Evolutionary conservation across 805 yeast genomes (phyloP).

Genomic region (Yarrowia keelungensis): DNA sequence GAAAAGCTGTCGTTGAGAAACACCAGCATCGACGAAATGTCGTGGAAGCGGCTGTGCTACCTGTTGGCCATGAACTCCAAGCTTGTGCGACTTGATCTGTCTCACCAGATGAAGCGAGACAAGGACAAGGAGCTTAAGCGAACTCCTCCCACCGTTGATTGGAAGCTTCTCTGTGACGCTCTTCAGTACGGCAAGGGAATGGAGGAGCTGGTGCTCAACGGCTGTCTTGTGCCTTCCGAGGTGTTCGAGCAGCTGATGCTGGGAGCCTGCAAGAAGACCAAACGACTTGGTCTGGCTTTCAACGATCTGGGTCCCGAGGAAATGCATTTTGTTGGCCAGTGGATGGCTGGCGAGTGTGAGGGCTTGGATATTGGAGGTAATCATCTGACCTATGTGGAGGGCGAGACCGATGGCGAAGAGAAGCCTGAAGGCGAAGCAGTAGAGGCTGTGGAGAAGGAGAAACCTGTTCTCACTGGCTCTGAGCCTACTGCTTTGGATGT

Average conservation of each 20-base stretch:
- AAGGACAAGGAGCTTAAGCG: conserved; percentile 31
- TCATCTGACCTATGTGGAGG: conserved; percentile 52
- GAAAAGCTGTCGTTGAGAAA: conserved; percentile 80
- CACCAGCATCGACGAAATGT: conserved; percentile 70
- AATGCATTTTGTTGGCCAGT: conserved; percentile 60
- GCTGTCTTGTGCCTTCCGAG: conserved; percentile 63
- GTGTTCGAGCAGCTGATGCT: conserved; percentile 64
- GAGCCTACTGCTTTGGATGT: conserved; percentile 45
- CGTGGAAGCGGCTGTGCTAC: conserved; percentile 83
- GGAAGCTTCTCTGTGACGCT: conserved; percentile 78
- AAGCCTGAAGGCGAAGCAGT: not conserved
- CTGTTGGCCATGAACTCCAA: conserved; percentile 66
- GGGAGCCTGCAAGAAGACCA: conserved; percentile 64
- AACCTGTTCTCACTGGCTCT: not conserved
- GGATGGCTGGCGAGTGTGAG: conserved; percentile 60
- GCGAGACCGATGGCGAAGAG: too few species aligned
- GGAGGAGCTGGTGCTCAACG: conserved; percentile 80
- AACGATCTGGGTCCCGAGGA: conserved; percentile 70
- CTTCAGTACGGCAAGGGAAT: conserved; percentile 73
- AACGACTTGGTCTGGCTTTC: conserved; percentile 77
- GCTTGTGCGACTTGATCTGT: conserved; percentile 68
- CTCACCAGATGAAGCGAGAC: conserved; percentile 58
- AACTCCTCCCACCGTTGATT: conserved; percentile 58
- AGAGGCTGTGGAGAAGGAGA: not conserved
- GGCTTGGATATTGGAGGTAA: conserved; percentile 89